phyloP scores from a whole-genome alignment of 2,329 filamentous ascomycete species.

The Pseudogymnoascus sp. region DNA sequence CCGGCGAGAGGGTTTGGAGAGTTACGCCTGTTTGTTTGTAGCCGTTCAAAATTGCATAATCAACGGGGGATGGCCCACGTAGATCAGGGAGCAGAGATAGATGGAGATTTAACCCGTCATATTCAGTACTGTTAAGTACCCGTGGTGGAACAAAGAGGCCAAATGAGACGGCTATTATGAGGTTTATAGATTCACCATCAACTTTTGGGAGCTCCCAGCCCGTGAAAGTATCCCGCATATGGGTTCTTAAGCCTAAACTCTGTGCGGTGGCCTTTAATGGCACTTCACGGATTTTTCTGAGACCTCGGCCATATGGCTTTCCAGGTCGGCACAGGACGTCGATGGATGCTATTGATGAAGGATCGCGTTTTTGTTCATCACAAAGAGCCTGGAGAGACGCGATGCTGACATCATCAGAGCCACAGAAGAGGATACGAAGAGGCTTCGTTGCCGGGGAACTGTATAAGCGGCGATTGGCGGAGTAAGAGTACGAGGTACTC shows the following conservation, averaged over 20 bases:
- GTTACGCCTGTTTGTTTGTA: conserved; percentile 64
- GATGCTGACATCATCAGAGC: conserved; percentile 85
- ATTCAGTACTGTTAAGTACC: conserved; percentile 62
- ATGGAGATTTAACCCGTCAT: conserved; percentile 89
- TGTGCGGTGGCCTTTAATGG: conserved; percentile 64
- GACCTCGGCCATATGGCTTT: conserved; percentile 69
- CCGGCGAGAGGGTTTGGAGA: conserved; percentile 76
- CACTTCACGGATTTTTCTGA: conserved; percentile 51
- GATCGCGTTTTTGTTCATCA: conserved; percentile 46
- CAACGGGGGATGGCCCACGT: conserved; percentile 77
- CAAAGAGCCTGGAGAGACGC: conserved; percentile 65
- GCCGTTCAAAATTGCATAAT: conserved; percentile 67
- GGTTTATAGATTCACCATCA: conserved; percentile 48
- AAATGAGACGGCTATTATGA: conserved; percentile 90
- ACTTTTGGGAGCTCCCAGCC: conserved; percentile 63
- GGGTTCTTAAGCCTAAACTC: conserved; percentile 51
- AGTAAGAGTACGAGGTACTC: background rate
- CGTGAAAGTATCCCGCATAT: conserved; percentile 75
- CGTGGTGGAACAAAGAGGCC: conserved; percentile 78
- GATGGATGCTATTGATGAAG: conserved; percentile 60
- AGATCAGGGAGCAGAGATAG: conserved; percentile 85
- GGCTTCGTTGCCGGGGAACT: conserved; percentile 37
- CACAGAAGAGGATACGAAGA: conserved; percentile 84
- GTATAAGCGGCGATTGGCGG: background rate
- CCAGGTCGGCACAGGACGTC: conserved; percentile 78